Percentiles rank a stretch among this genome's conserved stretches.
phyloP scores from a whole-genome alignment of 345 rosid species.

The thale cress (Arabidopsis thaliana) region TAIR10.1 NC_003071.7:17202001-17202500 shows the following conservation, averaged over 20 bases:
- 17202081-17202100: background rate
- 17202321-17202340: conserved; percentile 82
- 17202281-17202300: conserved; percentile 88
- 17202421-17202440: conserved; percentile 49
- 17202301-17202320: conserved; percentile 94
- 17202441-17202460: conserved; percentile 40
- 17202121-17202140: background rate
- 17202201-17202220: conserved; percentile 3
- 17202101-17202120: background rate
- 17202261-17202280: conserved; percentile 99
- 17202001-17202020: conserved; percentile 50
- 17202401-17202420: conserved; percentile 41
- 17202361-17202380: conserved; percentile 75
- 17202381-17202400: conserved; percentile 43
- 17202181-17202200: background rate
- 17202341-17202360: conserved; percentile 78
- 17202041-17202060: background rate
- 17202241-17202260: conserved; percentile 40
- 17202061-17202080: background rate
- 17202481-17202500: background rate
- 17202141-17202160: background rate
- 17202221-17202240: background rate
- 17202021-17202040: background rate
- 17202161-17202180: background rate
- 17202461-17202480: conserved; percentile 28